Base-by-base conservation (phyloP, 345 rosid genomes). In the Trapa bicornis region DNA sequence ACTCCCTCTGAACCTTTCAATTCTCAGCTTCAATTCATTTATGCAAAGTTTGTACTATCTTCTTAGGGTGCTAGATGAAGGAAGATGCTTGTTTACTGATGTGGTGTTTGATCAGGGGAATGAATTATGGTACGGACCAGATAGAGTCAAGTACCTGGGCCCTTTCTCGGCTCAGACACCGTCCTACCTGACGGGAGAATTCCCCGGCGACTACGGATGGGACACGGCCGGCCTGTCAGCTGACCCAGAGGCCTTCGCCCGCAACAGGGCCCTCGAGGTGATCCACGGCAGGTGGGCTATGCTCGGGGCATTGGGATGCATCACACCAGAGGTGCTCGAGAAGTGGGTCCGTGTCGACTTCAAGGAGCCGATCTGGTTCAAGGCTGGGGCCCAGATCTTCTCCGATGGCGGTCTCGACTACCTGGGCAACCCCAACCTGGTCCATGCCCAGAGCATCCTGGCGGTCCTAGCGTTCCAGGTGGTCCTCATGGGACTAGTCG, bases 311-410 rank as follows among this genome's bases (percentile, higher is more conserved):
- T 41, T 41, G 43, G 43, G 43, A 8, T 94, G 97, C 89, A 82
- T 94, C 53, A 88, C 96, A 43, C 99, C 96, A 33, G 96, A 94
- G 78, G 96, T 80, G 36, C 88, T 90, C 3, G 78, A 85, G 81
- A 90, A 88, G 71, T 90, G 96, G 96, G 75, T 88, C 13, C 81
- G 68, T 78, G 87, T 93, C 42, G 84, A 87, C 71, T 89, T 94
- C 92, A 91, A 91, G 80, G 99, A 91, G 66, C 92, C 99, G 16
- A 86, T 91, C n/a, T 94, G 96, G 99, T 94, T 94, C 89, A 94
- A 91, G 67, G 97, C 99, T 6, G 96, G 99, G 57, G 87, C 99
- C 67, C 96, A 94, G 66, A 94, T 94, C 73, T 94, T 94, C 87
- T 87, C 97, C 0, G 95, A 94, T 81, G 97, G 99, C 17, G 97